These are phyloP conservation scores for Solanum stenotomum DNA, from an alignment of 257 asterid genomes.

Conservation along the genomic window DNA sequence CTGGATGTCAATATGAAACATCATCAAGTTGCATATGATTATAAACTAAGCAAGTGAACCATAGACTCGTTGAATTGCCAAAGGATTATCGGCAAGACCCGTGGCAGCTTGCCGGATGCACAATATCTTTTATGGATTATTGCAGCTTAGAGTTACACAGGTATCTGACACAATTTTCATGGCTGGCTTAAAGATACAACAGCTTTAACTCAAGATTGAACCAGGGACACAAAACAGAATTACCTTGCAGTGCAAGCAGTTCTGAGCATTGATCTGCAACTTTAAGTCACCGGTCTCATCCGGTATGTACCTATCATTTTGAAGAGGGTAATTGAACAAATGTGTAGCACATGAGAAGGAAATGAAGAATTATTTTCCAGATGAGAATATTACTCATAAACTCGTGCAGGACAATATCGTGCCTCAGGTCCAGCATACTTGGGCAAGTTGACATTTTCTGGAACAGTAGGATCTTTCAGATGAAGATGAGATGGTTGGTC, in stretches of 20 bases:
- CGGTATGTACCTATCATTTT: constrained; percentile 43
- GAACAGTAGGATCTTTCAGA: constrained; percentile 54
- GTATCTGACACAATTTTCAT: background rate
- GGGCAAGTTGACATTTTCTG: constrained; percentile 67
- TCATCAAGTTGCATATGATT: background rate
- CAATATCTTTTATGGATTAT: background rate
- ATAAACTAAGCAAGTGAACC: background rate
- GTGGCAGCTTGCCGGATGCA: background rate
- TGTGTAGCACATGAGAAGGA: background rate
- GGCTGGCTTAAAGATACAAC: background rate
- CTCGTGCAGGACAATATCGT: constrained; percentile 95
- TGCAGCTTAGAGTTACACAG: background rate
- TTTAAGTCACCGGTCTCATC: constrained; percentile 59
- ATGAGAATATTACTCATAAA: constrained; percentile 59
- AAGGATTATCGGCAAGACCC: background rate
- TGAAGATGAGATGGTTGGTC: constrained; percentile 93
- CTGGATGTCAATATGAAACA: background rate
- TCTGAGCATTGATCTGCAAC: constrained; percentile 93
- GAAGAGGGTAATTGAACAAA: background rate
- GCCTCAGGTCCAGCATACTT: constrained; percentile 80
- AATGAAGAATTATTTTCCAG: background rate
- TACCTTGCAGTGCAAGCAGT: constrained; percentile 99
- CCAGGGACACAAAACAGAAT: background rate
- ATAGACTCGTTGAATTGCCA: background rate
- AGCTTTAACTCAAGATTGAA: background rate